Evolutionary conservation across 1,284 basidiomycete species (phyloP), one percentile per base, ranked within the genome.

Genomic region (Vanrija pseudolonga): DNA sequence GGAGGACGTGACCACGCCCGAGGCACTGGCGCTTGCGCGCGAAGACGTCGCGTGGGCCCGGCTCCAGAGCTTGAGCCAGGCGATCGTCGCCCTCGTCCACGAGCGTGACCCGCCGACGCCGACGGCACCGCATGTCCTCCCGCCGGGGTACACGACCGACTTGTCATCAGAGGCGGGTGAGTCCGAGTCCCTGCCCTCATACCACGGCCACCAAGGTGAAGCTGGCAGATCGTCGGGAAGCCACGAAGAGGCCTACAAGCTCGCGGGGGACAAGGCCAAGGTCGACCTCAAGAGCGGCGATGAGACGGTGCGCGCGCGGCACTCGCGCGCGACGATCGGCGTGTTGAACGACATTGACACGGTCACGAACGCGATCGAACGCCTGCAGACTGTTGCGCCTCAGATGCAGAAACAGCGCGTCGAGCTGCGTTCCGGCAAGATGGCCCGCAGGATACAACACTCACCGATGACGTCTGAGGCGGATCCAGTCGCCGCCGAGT

Each of bases 371-470:
- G 90, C 91, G 19, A 93, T 96, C 61, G 91, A 93, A 67, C 80
- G 90, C 23, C 76, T 95, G 11, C 89, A 92, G 69, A 72, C 82
- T 15, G 85, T 87, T 26, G 85, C 89, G 1, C 91, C 92, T 0
- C 90, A 92, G 70, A 74, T 94, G 40, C 83, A 87, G 55, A 86
- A 90, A 66, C 92, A 95, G 71, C 84, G 92, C 1, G 89, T 89
- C 12, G 89, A 91, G 68, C 80, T 92, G 50, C 85, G 86, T 4
- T 18, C 44, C 4, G 2, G 15, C 15, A 6, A 9, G 14, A 45
- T 24, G 40, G 48, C 11, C 11, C 9, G 12, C 40, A 37, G 15
- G 20, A 28, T 14, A 41, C 18, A 17, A 3, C 45, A 9, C n/a
- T 32, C 44, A 12, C 28, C 23, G 15, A 15, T 28, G 8, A 36